Base-by-base conservation (phyloP, 176 grass and related monocot species). In the Triticum aestivum region DNA sequence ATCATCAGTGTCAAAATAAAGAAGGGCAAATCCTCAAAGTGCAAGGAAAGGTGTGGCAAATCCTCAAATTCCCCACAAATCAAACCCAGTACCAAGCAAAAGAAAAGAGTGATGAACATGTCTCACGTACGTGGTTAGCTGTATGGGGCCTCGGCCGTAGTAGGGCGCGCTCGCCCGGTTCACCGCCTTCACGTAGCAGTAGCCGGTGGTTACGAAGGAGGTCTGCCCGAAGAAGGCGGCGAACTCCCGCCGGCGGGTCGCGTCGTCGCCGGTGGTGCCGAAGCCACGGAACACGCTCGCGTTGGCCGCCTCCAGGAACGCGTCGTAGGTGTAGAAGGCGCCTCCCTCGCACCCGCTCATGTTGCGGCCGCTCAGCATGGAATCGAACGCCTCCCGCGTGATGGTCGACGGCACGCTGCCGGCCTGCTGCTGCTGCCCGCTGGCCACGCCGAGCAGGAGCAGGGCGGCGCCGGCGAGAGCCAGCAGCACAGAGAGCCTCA, bases 171-270 rank as follows among this genome's bases (percentile, higher is more conserved):
- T 74, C 11, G 11, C 21, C 41, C 5, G 11, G 3, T 17, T 24
- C 71, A 47, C n/a, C 23, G 12, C 2, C 26, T 47, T 26, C 23
- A 74, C 71, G 13, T 17, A 74, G 71, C 71, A 74, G 71, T 74
- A 74, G 8, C 68, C 68, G 18, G 3, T n/a, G 10, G 71, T 74
- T 0, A 45, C 41, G 71, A 1, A 24, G 23, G 71, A 74, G 71
- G 72, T 75, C 72, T 29, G 72, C 7, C 72, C 72, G 72, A 75
- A 75, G 72, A 75, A 75, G 72, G 42, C 72, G 12, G 72, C 72
- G 72, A 75, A 42, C 39, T 75, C 72, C 8, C 72, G 72, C 23
- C 72, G 72, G 23, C 72, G 72, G 39, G 42, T 17, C 13, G 26
- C 23, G 12, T 49, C 42, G 42, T 75, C 72, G 23, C 72, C 72